Conservation (phyloP, 495 filamentous ascomycete species). For the Monascus purpureus region DNA sequence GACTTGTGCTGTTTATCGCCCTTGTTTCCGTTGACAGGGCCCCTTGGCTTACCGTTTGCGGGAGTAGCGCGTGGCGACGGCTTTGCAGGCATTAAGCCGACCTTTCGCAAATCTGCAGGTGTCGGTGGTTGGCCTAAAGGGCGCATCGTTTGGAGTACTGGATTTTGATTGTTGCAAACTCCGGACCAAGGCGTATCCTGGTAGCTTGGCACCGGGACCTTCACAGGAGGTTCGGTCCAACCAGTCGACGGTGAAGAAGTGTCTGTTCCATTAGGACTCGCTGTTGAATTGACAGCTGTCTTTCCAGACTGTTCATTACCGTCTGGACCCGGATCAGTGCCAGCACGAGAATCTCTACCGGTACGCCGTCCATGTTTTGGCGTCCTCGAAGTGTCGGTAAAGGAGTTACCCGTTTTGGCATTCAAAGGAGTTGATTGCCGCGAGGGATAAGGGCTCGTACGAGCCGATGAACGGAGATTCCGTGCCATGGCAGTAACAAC, state of each 20-base stretch:
- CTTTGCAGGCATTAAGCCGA: conserved; percentile 10
- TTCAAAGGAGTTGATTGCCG: conserved; percentile 14
- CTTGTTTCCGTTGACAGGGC: conserved; percentile 9
- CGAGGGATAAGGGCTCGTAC: conserved; percentile 14
- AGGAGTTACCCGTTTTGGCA: conserved; percentile 7
- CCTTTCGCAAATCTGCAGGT: conserved; percentile 16
- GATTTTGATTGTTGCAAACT: conserved; percentile 13
- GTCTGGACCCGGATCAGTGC: conserved; percentile 8
- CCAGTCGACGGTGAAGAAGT: conserved; percentile 22
- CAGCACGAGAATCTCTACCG: conserved; percentile 11
- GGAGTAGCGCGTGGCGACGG: conserved; percentile 6
- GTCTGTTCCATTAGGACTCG: conserved; percentile 4
- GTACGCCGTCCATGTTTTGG: conserved; percentile 18
- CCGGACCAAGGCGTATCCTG: conserved; percentile 40
- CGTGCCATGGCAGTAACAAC: conserved; percentile 14
- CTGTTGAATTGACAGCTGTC: not conserved
- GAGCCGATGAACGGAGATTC: conserved; percentile 20
- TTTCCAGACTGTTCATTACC: conserved; percentile 1
- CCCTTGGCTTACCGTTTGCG: conserved; percentile 1
- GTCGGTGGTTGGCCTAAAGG: conserved; percentile 16
- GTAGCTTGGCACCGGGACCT: conserved; percentile 52
- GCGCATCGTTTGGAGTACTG: conserved; percentile 17
- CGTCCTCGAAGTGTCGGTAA: conserved; percentile 11
- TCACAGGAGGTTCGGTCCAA: conserved; percentile 61
- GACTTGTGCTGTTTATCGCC: conserved; percentile 6